Evolutionary conservation across 495 filamentous ascomycete species (phyloP).

Genomic region (Penicillium psychrofluorescens): DNA sequence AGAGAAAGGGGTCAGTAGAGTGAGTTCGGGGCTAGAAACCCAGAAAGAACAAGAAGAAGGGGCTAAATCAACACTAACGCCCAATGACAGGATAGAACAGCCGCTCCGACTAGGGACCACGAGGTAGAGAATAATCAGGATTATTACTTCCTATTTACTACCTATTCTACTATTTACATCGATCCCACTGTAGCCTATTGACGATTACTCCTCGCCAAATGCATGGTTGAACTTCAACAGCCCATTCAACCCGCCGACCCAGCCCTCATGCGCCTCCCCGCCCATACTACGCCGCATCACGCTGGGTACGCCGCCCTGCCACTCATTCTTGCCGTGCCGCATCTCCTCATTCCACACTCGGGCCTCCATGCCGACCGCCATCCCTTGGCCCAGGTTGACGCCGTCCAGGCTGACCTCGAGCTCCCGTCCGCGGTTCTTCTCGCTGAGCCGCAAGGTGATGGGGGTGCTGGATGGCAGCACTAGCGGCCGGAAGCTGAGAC

Average conservation of each 20-base stretch:
- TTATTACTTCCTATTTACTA: background rate
- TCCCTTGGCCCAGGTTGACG: constrained; percentile 59
- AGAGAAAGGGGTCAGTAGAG: constrained; percentile 4
- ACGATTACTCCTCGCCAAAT: constrained; percentile 65
- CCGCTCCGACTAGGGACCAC: background rate
- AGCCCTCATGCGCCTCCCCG: constrained; percentile 68
- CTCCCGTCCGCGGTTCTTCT: constrained; percentile 74
- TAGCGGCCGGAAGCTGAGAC: constrained; percentile 83
- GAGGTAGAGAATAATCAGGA: background rate
- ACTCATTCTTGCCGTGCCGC: constrained; percentile 56
- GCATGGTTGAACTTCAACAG: constrained; percentile 97
- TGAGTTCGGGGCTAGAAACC: background rate
- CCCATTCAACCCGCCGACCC: constrained; percentile 94
- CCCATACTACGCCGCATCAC: constrained; percentile 46
- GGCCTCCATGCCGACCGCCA: constrained; percentile 79
- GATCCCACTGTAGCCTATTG: too few species aligned
- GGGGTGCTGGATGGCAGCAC: constrained; percentile 80
- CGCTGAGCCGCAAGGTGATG: constrained; percentile 74
- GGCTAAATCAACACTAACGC: background rate
- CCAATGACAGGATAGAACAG: too few species aligned
- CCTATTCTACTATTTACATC: background rate
- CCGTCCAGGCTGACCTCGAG: constrained; percentile 88
- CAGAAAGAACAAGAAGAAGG: background rate
- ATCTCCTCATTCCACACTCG: constrained; percentile 77
- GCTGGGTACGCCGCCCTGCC: constrained; percentile 52